Percentiles rank a stretch among this genome's conserved stretches.
phyloP scores from a whole-genome alignment of 2,329 filamentous ascomycete genomes.

The Chaetomium globosum region DNA sequence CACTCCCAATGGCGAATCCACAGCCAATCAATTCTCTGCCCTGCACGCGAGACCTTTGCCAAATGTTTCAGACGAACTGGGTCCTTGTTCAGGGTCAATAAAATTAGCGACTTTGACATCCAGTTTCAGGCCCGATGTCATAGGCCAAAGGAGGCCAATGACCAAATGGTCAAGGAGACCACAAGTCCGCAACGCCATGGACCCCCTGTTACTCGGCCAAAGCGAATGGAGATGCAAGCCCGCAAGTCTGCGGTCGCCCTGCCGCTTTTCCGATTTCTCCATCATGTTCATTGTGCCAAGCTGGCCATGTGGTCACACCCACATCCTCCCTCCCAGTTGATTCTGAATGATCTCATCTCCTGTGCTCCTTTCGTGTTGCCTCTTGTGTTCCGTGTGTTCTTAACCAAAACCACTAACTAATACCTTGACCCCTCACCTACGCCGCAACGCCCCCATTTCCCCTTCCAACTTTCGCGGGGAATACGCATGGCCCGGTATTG shows the following conservation, averaged over 20 bases:
- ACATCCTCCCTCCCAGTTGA: neutral
- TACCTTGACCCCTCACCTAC: neutral
- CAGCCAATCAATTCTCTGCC: constrained; percentile 4
- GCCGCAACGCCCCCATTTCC: neutral
- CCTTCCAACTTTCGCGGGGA: neutral
- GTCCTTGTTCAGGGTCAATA: constrained; percentile 10
- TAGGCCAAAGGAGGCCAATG: constrained; percentile 14
- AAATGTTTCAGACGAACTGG: constrained; percentile 26
- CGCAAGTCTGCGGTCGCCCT: constrained; percentile 1
- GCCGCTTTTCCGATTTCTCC: constrained; percentile 10
- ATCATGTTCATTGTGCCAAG: neutral
- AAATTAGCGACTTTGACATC: constrained; percentile 1
- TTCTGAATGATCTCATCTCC: constrained; percentile 8
- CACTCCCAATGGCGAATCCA: constrained; percentile 11
- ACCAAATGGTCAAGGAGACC: constrained; percentile 7
- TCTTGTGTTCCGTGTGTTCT: neutral
- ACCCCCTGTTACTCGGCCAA: neutral
- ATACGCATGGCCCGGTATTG: constrained; percentile 21
- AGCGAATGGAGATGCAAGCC: neutral
- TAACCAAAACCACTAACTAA: neutral
- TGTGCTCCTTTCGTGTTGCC: neutral
- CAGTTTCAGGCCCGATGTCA: constrained; percentile 22
- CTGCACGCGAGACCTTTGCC: neutral
- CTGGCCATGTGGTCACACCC: constrained; percentile 14
- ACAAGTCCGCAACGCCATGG: constrained; percentile 9